Evolutionary conservation across 352 stramenopile species (phyloP).

Genomic region (Globisporangium radiosum): DNA sequence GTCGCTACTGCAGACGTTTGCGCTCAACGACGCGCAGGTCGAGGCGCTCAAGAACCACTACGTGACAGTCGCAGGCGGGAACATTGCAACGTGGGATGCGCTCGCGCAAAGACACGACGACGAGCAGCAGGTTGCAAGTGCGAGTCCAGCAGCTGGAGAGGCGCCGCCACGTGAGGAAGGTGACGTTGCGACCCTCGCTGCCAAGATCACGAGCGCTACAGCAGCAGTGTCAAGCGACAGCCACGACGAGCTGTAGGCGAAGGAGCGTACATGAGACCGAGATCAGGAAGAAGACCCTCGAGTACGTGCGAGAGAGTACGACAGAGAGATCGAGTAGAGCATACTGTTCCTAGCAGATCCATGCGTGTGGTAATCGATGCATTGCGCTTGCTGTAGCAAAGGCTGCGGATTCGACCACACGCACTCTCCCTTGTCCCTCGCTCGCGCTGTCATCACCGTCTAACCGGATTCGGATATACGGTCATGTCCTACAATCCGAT

Average conservation of each 20-base stretch:
- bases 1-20: constrained; percentile 11
- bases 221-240: constrained; percentile 9
- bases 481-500: constrained; percentile 84
- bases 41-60: constrained; percentile 37
- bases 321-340: too few relatives aligned
- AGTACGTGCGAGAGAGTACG: too few relatives aligned
- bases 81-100: constrained; percentile 26
- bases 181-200: background rate
- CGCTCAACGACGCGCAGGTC: constrained; percentile 19
- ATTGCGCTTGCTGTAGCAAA: too few relatives aligned
- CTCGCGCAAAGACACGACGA: constrained; percentile 7
- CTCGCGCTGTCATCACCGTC: background rate
- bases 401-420: too few relatives aligned
- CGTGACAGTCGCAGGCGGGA: constrained; percentile 29
- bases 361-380: too few relatives aligned
- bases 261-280: too few relatives aligned
- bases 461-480: background rate
- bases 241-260: constrained; percentile 20
- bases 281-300: too few relatives aligned
- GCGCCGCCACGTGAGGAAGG: background rate
- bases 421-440: too few relatives aligned
- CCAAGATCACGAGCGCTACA: background rate
- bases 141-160: background rate
- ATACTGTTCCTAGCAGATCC: too few relatives aligned
- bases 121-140: background rate